A percentile compares a stretch with the other conserved stretches of the same genome.
These are phyloP conservation scores for Diversispora eburnea DNA, from an alignment of 192 early-diverging fungal genomes.

Conservation along the genomic window DNA sequence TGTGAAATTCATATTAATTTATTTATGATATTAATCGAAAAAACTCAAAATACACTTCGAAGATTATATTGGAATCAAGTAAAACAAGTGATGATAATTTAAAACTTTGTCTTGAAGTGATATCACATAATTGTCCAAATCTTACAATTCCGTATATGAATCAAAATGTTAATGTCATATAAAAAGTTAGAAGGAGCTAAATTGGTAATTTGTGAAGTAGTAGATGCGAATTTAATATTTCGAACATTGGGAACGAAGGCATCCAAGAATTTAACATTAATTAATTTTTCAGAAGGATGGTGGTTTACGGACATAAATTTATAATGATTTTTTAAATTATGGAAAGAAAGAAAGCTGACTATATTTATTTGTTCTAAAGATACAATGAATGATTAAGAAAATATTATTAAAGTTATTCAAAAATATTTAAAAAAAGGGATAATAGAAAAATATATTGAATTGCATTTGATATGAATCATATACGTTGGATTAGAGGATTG, in stretches of 20 bases:
- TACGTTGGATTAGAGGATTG: not conserved
- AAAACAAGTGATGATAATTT: not conserved
- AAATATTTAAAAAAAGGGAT: not conserved
- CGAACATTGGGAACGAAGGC: not conserved
- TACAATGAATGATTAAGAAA: not conserved
- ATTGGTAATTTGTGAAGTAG: not conserved
- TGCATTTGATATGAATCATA: not conserved
- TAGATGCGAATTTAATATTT: not conserved
- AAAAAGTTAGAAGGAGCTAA: not conserved
- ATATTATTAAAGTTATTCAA: not conserved
- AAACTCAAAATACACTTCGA: not conserved
- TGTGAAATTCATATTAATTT: not conserved
- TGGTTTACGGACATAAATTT: not conserved
- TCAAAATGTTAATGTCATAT: not conserved
- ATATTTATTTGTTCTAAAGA: not conserved
- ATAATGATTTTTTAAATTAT: not conserved
- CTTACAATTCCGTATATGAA: not conserved
- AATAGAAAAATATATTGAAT: not conserved
- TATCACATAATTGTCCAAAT: not conserved
- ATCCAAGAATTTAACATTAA: not conserved
- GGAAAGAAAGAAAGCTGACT: not conserved
- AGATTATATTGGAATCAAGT: not conserved
- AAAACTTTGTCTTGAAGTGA: not conserved
- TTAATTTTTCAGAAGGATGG: slow-evolving; percentile 1
- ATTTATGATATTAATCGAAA: not conserved